A percentile compares a stretch with the other conserved stretches of the same genome.
Evolutionary conservation across 2,329 filamentous ascomycete species (phyloP).

Genomic region (Hypoxylon sp.): DNA sequence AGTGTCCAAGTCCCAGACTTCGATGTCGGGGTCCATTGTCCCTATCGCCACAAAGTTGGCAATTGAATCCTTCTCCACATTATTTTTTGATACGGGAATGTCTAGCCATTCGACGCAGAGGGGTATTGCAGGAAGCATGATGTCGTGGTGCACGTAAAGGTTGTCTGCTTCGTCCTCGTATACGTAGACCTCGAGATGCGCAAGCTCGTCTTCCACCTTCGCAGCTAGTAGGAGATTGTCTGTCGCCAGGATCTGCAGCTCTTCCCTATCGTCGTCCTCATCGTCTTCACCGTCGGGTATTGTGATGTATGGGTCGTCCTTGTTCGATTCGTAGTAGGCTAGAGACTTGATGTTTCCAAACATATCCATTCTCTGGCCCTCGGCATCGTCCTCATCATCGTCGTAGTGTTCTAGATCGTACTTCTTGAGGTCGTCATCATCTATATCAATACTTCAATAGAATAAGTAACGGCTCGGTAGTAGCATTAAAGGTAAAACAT

Average conservation of each 20-base stretch:
- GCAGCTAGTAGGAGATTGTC: slow-evolving; percentile 94
- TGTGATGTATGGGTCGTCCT: slow-evolving; percentile 97
- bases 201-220: slow-evolving; percentile 96
- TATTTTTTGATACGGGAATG: slow-evolving; percentile 83
- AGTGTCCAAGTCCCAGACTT: slow-evolving; percentile 97
- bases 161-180: slow-evolving; percentile 97
- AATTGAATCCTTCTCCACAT: slow-evolving; percentile 72
- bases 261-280: slow-evolving; percentile 92
- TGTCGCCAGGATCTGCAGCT: slow-evolving; percentile 91
- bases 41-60: slow-evolving; percentile 96
- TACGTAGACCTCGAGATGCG: slow-evolving; percentile 96
- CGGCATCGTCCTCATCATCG: slow-evolving; percentile 79
- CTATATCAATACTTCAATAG: slow-evolving; percentile 63
- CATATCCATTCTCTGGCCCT: slow-evolving; percentile 85
- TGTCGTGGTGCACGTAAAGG: slow-evolving; percentile 98
- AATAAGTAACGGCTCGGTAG: slow-evolving; percentile 23
- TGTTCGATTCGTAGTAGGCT: slow-evolving; percentile 93
- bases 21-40: slow-evolving; percentile 98
- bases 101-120: slow-evolving; percentile 97
- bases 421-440: slow-evolving; percentile 93
- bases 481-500: slow-evolving; percentile 17
- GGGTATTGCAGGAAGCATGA: slow-evolving; percentile 97
- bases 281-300: slow-evolving; percentile 78
- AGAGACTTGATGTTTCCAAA: slow-evolving; percentile 96
- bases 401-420: slow-evolving; percentile 98